These are phyloP conservation scores for Saturnispora silvae DNA, from an alignment of 805 yeast species.

Conservation along the genomic window DNA sequence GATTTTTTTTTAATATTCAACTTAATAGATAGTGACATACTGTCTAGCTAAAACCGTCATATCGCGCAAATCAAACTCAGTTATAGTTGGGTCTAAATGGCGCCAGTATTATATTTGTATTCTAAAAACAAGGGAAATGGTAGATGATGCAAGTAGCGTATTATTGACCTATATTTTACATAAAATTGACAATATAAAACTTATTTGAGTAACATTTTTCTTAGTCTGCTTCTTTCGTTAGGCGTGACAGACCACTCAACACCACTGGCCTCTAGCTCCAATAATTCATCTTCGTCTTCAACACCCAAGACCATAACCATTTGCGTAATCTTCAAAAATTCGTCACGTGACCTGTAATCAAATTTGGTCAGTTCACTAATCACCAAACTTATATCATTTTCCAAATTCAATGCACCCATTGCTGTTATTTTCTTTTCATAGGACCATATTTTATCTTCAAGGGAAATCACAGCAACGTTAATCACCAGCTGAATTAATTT, in stretches of 20 bases:
- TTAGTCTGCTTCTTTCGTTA: conserved; percentile 39
- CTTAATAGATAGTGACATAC: too few relatives aligned
- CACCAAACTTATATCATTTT: conserved; percentile 65
- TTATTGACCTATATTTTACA: too few relatives aligned
- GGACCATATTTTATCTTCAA: conserved; percentile 61
- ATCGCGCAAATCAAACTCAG: too few relatives aligned
- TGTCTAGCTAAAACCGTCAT: too few relatives aligned
- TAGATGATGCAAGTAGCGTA: too few relatives aligned
- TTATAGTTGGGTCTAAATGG: too few relatives aligned
- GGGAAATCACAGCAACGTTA: conserved; percentile 38
- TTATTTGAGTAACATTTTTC: too few relatives aligned
- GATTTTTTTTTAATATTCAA: too few relatives aligned
- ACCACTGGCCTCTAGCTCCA: conserved; percentile 17
- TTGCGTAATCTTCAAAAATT: conserved; percentile 74
- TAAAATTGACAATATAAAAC: too few relatives aligned
- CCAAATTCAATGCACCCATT: conserved; percentile 73
- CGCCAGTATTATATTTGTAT: too few relatives aligned
- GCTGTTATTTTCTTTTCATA: conserved; percentile 65
- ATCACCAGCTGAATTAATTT: conserved; percentile 42
- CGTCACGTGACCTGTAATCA: conserved; percentile 64
- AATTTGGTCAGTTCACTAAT: conserved; percentile 66
- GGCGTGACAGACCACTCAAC: conserved; percentile 67
- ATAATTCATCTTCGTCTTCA: conserved; percentile 49
- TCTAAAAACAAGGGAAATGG: too few relatives aligned
- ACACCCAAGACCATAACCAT: conserved; percentile 71